phyloP scores from a whole-genome alignment of 2,329 filamentous ascomycete genomes.

The Epichloe typhina region DNA sequence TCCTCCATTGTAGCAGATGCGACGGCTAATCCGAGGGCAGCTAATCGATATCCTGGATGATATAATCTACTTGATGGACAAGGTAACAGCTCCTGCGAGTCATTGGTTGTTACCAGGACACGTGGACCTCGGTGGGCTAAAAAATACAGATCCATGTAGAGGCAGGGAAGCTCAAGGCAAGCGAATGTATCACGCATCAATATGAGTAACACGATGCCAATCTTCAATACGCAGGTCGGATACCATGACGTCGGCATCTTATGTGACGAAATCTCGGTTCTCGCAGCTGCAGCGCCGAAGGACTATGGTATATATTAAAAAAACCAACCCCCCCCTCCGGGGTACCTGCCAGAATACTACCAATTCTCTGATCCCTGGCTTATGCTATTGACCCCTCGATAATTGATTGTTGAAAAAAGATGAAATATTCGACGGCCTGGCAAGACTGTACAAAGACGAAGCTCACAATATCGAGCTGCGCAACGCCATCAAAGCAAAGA shows the following conservation, averaged over 20 bases:
- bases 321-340: background rate
- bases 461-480: background rate
- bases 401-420: background rate
- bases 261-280: background rate
- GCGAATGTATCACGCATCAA: background rate
- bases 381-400: background rate
- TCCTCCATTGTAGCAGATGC: background rate
- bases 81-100: background rate
- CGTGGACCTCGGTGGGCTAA: background rate
- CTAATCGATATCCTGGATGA: background rate
- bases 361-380: too few relatives aligned
- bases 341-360: background rate
- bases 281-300: background rate
- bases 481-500: background rate
- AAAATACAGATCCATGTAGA: background rate
- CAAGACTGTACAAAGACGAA: background rate
- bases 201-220: background rate
- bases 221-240: background rate
- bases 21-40: background rate
- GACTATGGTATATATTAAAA: background rate
- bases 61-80: background rate
- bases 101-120: background rate
- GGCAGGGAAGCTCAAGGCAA: background rate
- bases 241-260: background rate
- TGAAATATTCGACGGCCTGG: background rate